Percentiles rank a stretch among this genome's conserved stretches.
phyloP scores from a whole-genome alignment of 768 basidiomycete species.

The Russula sp. region DNA sequence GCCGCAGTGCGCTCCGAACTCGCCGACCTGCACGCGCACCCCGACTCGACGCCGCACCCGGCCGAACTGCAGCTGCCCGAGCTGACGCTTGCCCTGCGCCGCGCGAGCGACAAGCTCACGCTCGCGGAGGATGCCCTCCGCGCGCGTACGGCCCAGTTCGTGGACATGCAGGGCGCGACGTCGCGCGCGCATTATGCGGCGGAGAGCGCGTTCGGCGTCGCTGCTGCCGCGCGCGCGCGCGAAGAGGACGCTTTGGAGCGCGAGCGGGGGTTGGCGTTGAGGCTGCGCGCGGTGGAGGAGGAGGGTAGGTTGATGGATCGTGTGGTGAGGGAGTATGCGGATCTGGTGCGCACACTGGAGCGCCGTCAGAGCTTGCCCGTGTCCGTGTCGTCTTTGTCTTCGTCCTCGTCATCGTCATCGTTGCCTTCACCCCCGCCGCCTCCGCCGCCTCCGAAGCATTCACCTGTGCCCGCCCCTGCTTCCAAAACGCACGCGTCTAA shows the following conservation, averaged over 20 bases:
- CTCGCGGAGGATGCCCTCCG: slow-evolving; percentile 51
- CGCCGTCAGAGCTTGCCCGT: slow-evolving; percentile 31
- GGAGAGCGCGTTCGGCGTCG: slow-evolving; percentile 50
- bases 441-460: neutral
- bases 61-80: slow-evolving; percentile 39
- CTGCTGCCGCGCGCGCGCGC: slow-evolving; percentile 43
- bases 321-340: slow-evolving; percentile 67
- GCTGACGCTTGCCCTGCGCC: slow-evolving; percentile 61
- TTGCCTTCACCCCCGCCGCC: neutral
- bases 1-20: slow-evolving; percentile 49
- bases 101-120: slow-evolving; percentile 59
- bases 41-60: slow-evolving; percentile 37
- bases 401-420: neutral
- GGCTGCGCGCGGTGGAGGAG: slow-evolving; percentile 44
- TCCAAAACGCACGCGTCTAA: neutral
- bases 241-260: slow-evolving; percentile 46
- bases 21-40: slow-evolving; percentile 44
- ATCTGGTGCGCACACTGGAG: slow-evolving; percentile 61
- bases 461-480: neutral
- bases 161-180: slow-evolving; percentile 37
- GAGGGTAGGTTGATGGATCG: slow-evolving; percentile 54
- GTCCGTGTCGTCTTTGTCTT: neutral
- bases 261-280: slow-evolving; percentile 43
- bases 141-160: slow-evolving; percentile 42
- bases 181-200: slow-evolving; percentile 35